A percentile compares a stretch with the other conserved stretches of the same genome.
phyloP scores from a whole-genome alignment of 2,329 filamentous ascomycete genomes.

The Aspergillus persii region DNA sequence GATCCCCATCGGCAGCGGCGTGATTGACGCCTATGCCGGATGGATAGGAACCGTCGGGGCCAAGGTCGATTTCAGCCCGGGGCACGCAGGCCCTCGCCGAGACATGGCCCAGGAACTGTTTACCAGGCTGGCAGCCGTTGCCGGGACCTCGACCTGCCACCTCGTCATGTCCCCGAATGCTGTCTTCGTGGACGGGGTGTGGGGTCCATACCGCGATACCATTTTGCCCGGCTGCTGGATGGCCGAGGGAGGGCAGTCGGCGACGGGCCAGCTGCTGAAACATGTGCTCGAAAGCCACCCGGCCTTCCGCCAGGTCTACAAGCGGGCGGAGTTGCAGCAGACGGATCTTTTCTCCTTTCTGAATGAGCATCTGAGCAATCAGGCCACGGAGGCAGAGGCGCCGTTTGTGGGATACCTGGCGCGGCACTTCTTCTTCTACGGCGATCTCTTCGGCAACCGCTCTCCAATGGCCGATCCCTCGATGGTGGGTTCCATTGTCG shows the following conservation, averaged over 20 bases:
- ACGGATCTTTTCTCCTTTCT: constrained; percentile 93
- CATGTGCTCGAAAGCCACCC: constrained; percentile 95
- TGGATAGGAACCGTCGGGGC: constrained; percentile 99
- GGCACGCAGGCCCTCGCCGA: constrained; percentile 48
- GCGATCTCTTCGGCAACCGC: constrained; percentile 94
- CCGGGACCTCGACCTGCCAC: constrained; percentile 96
- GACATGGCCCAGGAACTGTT: constrained; percentile 83
- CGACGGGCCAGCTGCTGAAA: constrained; percentile 89
- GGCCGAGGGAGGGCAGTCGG: constrained; percentile 94
- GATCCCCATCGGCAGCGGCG: constrained; percentile 89
- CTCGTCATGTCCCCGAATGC: constrained; percentile 91
- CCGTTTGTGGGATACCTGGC: constrained; percentile 83
- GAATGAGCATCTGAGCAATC: constrained; percentile 77
- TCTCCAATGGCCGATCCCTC: constrained; percentile 87
- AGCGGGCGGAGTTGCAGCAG: constrained; percentile 75
- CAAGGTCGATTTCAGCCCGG: constrained; percentile 75
- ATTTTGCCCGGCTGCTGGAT: constrained; percentile 92
- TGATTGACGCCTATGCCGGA: constrained; percentile 97
- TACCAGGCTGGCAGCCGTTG: constrained; percentile 86
- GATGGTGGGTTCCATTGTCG: constrained; percentile 89
- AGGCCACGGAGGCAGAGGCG: constrained; percentile 66
- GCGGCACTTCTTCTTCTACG: constrained; percentile 97
- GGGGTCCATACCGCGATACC: constrained; percentile 95
- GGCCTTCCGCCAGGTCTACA: constrained; percentile 76
- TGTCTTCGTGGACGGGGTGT: constrained; percentile 92